Conservation (phyloP, 352 stramenopile genomes). For the Globisporangium cylindrosporum region DNA sequence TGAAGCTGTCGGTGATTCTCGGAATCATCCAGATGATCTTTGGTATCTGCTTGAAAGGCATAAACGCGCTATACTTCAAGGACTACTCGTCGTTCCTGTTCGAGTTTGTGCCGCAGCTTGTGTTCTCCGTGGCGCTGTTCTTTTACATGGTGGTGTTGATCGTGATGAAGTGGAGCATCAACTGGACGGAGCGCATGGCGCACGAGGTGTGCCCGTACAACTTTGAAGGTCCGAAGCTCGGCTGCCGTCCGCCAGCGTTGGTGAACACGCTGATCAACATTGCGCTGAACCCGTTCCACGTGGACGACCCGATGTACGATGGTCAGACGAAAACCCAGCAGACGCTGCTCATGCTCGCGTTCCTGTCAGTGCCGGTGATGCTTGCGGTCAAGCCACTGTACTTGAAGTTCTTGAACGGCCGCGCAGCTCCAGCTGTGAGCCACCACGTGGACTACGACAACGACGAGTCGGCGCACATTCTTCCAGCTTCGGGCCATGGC, state of each 20-base stretch:
- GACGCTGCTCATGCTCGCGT: constrained; percentile 92
- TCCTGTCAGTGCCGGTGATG: constrained; percentile 96
- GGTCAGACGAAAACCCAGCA: constrained; percentile 89
- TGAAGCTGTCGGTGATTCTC: constrained; percentile 99
- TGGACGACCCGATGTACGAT: constrained; percentile 95
- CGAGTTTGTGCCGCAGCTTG: constrained; percentile 96
- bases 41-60: constrained; percentile 94
- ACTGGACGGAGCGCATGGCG: constrained; percentile 96
- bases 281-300: constrained; percentile 90
- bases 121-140: constrained; percentile 97
- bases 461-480: constrained; percentile 58
- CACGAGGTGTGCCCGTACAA: constrained; percentile 91
- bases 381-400: constrained; percentile 95
- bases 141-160: constrained; percentile 99
- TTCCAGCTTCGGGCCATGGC: constrained; percentile 37
- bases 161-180: constrained; percentile 99
- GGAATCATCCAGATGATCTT: constrained; percentile 99
- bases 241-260: constrained; percentile 96
- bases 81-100: constrained; percentile 96
- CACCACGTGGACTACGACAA: constrained; percentile 84
- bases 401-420: constrained; percentile 75
- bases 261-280: constrained; percentile 99
- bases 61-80: constrained; percentile 97
- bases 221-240: constrained; percentile 91
- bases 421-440: constrained; percentile 44